Conservation (phyloP, 345 rosid species). For the Lagerstroemia speciosa region DNA sequence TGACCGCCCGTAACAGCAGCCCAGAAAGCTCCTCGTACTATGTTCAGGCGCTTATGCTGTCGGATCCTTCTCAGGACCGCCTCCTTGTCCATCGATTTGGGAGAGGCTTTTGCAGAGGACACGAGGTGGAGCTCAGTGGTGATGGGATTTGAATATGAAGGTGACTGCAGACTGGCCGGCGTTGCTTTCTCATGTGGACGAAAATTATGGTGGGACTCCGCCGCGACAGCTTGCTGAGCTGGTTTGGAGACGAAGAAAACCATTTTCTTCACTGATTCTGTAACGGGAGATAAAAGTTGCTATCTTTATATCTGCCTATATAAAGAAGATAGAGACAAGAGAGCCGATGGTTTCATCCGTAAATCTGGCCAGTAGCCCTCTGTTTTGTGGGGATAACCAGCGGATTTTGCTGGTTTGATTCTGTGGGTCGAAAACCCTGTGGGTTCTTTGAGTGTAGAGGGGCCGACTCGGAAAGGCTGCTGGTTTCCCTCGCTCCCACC, state of each 20-base stretch:
- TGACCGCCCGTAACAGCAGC: conserved; percentile 7
- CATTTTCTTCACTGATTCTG: neutral
- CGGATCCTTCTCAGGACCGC: conserved; percentile 26
- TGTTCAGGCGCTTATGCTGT: conserved; percentile 27
- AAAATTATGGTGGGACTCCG: neutral
- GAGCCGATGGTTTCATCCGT: neutral
- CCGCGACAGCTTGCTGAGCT: neutral
- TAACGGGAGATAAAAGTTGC: too few species aligned
- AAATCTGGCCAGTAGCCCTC: neutral
- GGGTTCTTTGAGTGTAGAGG: neutral
- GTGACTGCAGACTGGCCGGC: neutral
- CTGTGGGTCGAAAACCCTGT: neutral
- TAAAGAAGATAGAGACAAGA: neutral
- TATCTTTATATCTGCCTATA: neutral
- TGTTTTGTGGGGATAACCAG: neutral
- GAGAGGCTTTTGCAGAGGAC: neutral
- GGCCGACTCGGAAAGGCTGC: neutral
- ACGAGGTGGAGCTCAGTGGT: conserved; percentile 17
- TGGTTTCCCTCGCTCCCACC: neutral
- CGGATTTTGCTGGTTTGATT: neutral
- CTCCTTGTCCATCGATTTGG: conserved; percentile 17
- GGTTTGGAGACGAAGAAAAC: neutral
- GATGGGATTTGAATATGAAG: neutral
- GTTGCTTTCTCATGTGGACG: neutral
- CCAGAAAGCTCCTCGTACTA: conserved; percentile 13